Evolutionary conservation across 768 basidiomycete species (phyloP), one percentile per base, ranked within the genome.

Genomic region (Russula lepida): DNA sequence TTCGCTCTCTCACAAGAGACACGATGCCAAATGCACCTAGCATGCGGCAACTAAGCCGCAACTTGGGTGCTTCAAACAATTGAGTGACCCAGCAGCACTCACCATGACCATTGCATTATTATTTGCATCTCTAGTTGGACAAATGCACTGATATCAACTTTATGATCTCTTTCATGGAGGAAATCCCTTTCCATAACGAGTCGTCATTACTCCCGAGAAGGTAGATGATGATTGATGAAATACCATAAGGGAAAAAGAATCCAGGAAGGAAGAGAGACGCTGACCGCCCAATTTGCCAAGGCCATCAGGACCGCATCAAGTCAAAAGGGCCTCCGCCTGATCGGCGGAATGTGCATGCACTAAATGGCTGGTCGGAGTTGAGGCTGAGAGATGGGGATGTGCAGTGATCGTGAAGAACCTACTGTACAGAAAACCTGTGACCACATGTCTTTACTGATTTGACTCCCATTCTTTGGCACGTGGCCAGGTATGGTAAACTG

Each of bases 11-110:
- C 39, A 97, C 95, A 52, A 99, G 83, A 12, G 87, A 89, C 15
- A 99, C 95, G 44, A 98, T 94, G 1, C 95, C 95, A 74, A 98
- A 98, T 8, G 95, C 95, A 67, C 92, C 91, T 88, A 73, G 62
- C 62, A 58, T 67, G 64, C 68, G 64, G 65, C 30, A 69, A 71
- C 54, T 48, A 58, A 67, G 64, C 68, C 64, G 65, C 30, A 69
- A 71, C 54, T 48, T 59, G 53, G 46, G 32, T 63, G n/a, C n/a
- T n/a, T n/a, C n/a, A n/a, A n/a, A n/a, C n/a, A n/a, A n/a, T n/a
- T n/a, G n/a, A n/a, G n/a, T n/a, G n/a, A n/a, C n/a, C n/a, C n/a
- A n/a, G n/a, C n/a, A n/a, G n/a, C n/a, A n/a, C n/a, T n/a, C n/a
- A n/a, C n/a, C n/a, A n/a, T n/a, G n/a, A n/a, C n/a, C n/a, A n/a